Percentiles rank a stretch among this genome's conserved stretches.
These are phyloP conservation scores for Wickerhamomyces silvicola DNA, from an alignment of 805 yeast genomes.

Conservation along the genomic window DNA sequence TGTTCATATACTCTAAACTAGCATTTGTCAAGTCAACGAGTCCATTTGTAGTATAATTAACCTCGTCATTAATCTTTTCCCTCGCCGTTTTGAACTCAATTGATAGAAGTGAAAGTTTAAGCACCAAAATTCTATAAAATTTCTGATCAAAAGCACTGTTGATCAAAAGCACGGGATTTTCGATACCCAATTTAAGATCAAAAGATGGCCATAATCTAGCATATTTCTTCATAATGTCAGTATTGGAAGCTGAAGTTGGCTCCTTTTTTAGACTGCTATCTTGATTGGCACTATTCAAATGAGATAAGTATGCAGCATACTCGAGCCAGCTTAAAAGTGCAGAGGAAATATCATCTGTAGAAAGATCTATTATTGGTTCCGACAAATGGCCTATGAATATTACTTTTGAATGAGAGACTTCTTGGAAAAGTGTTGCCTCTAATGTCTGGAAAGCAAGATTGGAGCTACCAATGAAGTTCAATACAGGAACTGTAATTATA, in stretches of 20 bases:
- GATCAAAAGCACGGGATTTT: slow-evolving; percentile 31
- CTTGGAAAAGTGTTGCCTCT: slow-evolving; percentile 16
- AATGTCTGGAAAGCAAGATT: slow-evolving; percentile 31
- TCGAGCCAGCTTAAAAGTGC: slow-evolving; percentile 21
- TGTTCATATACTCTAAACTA: slow-evolving; percentile 13
- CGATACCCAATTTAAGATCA: slow-evolving; percentile 30
- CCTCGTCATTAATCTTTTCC: slow-evolving; percentile 17
- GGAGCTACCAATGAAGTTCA: slow-evolving; percentile 31
- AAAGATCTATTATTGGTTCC: slow-evolving; percentile 39
- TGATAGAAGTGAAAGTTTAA: slow-evolving; percentile 20
- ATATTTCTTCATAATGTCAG: slow-evolving; percentile 9
- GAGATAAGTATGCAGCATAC: slow-evolving; percentile 9
- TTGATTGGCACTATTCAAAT: background rate
- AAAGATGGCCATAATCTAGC: slow-evolving; percentile 27
- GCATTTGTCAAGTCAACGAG: slow-evolving; percentile 12
- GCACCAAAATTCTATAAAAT: slow-evolving; percentile 24
- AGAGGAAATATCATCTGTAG: slow-evolving; percentile 32
- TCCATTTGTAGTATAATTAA: slow-evolving; percentile 5
- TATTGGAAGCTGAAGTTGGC: background rate
- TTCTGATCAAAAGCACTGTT: slow-evolving; percentile 25
- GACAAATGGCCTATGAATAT: slow-evolving; percentile 34
- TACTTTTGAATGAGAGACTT: slow-evolving; percentile 26
- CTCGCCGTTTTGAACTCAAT: slow-evolving; percentile 11
- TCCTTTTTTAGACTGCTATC: background rate
- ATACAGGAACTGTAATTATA: slow-evolving; percentile 13